Conservation (phyloP, 257 asterid species). For the Capsicum chinense region DNA sequence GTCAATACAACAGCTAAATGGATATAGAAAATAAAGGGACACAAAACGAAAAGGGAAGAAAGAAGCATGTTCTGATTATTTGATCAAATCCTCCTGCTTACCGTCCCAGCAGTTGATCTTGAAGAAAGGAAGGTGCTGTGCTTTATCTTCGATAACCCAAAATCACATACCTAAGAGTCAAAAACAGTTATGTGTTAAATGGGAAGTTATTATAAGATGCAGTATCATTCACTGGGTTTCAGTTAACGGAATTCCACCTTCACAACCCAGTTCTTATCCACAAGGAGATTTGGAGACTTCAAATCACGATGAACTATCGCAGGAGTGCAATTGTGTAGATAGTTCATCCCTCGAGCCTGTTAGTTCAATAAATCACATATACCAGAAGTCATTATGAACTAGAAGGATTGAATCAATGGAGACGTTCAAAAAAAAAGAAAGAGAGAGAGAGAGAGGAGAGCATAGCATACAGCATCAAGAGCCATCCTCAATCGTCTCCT, state of each 20-base stretch:
- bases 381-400: conserved; percentile 1
- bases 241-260: conserved; percentile 62
- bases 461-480: conserved; percentile 80
- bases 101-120: conserved; percentile 98
- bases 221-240: conserved; percentile 22
- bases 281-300: conserved; percentile 97
- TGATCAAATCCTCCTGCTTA: conserved; percentile 46
- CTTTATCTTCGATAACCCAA: conserved; percentile 90
- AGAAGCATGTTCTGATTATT: conserved; percentile 5
- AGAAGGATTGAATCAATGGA: conserved; percentile 20
- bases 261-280: conserved; percentile 96
- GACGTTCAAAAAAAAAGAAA: neutral
- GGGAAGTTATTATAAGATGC: neutral
- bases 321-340: conserved; percentile 88
- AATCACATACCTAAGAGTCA: conserved; percentile 80
- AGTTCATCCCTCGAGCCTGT: conserved; percentile 98
- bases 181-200: conserved; percentile 32
- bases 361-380: neutral
- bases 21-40: neutral
- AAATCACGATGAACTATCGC: conserved; percentile 94
- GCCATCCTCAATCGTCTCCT: conserved; percentile 94
- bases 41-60: conserved; percentile 1
- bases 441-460: neutral
- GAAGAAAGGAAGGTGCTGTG: conserved; percentile 94
- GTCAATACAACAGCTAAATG: conserved; percentile 18